Evolutionary conservation across 352 stramenopile genomes (phyloP).

Genomic region (Globisporangium yorkense): DNA sequence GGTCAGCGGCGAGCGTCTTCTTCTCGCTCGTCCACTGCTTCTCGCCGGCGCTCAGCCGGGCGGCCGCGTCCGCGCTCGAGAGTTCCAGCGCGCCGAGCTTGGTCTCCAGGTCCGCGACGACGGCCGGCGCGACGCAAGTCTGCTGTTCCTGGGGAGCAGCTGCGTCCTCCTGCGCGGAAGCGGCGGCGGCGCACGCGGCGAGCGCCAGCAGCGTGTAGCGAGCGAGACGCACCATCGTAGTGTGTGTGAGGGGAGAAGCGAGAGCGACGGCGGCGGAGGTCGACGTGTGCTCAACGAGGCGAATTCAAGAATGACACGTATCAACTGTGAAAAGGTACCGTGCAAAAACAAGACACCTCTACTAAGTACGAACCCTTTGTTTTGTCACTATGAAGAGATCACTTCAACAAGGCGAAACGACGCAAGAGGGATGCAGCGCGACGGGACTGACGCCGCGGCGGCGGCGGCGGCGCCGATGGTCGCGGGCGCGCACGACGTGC

Average conservation of each 20-base stretch:
- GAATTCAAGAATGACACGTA: not conserved
- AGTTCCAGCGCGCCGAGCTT: constrained; percentile 39
- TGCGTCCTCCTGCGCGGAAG: constrained; percentile 14
- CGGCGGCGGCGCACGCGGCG: constrained; percentile 26
- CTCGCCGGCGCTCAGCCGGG: constrained; percentile 29
- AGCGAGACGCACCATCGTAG: constrained; percentile 27
- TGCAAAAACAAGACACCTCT: not conserved
- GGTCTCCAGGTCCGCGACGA: constrained; percentile 34
- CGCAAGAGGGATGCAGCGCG: not conserved
- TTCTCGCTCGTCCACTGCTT: constrained; percentile 31
- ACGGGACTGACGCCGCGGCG: not conserved
- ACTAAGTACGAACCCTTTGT: not conserved
- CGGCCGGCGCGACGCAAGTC: constrained; percentile 27
- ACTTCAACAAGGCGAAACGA: not conserved
- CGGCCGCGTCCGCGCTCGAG: constrained; percentile 30
- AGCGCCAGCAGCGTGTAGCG: constrained; percentile 33
- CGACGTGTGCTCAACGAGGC: not conserved
- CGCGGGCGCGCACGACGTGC: constrained; percentile 46
- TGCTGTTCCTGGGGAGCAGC: constrained; percentile 1
- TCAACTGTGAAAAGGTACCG: not conserved
- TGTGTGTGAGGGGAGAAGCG: not conserved
- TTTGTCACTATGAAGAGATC: not conserved
- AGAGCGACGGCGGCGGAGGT: not conserved
- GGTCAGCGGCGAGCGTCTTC: constrained; percentile 24
- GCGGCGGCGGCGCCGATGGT: constrained; percentile 12